phyloP scores from a whole-genome alignment of 2,329 filamentous ascomycete genomes.

The Ophiostoma sp. region DNA sequence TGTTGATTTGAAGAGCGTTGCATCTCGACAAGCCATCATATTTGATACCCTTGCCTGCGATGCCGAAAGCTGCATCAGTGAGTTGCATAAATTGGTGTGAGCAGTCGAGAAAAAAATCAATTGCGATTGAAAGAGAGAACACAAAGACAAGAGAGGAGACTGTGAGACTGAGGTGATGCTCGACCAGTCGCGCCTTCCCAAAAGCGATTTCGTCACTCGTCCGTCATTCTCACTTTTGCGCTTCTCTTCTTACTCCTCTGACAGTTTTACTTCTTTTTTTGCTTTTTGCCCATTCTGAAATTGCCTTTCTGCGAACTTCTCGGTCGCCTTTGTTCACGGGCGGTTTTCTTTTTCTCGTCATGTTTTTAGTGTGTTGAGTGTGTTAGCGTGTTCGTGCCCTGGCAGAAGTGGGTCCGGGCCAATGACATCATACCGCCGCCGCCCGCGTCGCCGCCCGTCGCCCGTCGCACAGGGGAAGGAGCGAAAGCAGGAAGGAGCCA shows the following conservation, averaged over 20 bases:
- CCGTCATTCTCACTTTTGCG: neutral
- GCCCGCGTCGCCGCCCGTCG: neutral
- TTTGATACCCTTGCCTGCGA: neutral
- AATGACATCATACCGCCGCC: conserved; percentile 23
- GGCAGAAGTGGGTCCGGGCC: conserved; percentile 12
- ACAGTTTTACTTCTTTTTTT: neutral
- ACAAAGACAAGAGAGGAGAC: neutral
- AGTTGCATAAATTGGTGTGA: neutral
- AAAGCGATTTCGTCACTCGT: neutral
- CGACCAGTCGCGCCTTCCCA: neutral
- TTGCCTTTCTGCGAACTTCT: neutral
- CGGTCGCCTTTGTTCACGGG: conserved; percentile 2
- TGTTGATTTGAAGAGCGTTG: neutral
- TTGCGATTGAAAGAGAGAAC: neutral
- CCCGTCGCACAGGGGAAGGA: neutral
- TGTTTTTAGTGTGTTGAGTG: neutral
- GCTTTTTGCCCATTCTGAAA: neutral
- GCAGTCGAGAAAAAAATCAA: neutral
- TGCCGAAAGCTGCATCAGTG: neutral
- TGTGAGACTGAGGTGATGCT: neutral
- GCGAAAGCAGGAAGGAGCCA: neutral
- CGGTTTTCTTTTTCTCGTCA: neutral
- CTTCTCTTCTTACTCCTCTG: neutral
- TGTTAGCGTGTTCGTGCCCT: neutral
- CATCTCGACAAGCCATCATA: neutral